Conservation (phyloP, 2,329 filamentous ascomycete species). For the Grosmannia serpens region DNA sequence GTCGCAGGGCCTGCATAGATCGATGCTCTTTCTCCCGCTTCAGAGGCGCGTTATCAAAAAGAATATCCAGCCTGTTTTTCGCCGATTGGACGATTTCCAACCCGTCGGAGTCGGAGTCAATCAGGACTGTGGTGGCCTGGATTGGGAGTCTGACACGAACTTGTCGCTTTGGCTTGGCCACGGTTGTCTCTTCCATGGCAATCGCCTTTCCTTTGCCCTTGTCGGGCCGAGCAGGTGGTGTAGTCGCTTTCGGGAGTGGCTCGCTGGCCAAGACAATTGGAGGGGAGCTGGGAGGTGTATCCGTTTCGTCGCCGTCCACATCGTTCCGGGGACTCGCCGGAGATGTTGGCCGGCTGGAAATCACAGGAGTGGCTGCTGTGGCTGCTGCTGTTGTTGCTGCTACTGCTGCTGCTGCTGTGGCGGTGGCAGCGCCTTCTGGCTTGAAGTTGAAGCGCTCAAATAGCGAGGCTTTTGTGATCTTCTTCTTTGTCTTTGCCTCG, state of each 20-base stretch:
- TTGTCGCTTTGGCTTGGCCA: slow-evolving; percentile 28
- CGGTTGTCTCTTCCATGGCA: slow-evolving; percentile 14
- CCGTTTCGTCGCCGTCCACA: slow-evolving; percentile 27
- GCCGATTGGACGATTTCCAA: slow-evolving; percentile 47
- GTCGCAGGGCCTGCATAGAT: slow-evolving; percentile 57
- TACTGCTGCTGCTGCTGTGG: not conserved
- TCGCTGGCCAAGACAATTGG: slow-evolving; percentile 17
- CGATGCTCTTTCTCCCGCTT: slow-evolving; percentile 51
- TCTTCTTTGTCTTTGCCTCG: slow-evolving; percentile 83
- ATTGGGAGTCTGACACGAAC: slow-evolving; percentile 32
- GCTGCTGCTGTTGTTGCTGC: slow-evolving; percentile 12
- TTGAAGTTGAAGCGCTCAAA: slow-evolving; percentile 76
- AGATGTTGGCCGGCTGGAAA: slow-evolving; percentile 44
- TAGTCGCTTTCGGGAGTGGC: not conserved
- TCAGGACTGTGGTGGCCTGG: slow-evolving; percentile 24
- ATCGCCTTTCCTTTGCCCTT: slow-evolving; percentile 52
- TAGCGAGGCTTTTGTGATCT: slow-evolving; percentile 70
- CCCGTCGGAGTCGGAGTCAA: slow-evolving; percentile 31
- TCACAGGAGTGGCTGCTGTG: slow-evolving; percentile 20
- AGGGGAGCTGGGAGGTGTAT: slow-evolving; percentile 63
- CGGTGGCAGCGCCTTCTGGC: slow-evolving; percentile 22
- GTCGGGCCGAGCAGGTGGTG: slow-evolving; percentile 17
- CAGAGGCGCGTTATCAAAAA: slow-evolving; percentile 59
- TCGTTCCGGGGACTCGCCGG: slow-evolving; percentile 39
- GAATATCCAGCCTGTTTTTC: slow-evolving; percentile 42